Evolutionary conservation across 176 grass and related monocot genomes (phyloP).

Genomic region (Aegilops longissima): DNA sequence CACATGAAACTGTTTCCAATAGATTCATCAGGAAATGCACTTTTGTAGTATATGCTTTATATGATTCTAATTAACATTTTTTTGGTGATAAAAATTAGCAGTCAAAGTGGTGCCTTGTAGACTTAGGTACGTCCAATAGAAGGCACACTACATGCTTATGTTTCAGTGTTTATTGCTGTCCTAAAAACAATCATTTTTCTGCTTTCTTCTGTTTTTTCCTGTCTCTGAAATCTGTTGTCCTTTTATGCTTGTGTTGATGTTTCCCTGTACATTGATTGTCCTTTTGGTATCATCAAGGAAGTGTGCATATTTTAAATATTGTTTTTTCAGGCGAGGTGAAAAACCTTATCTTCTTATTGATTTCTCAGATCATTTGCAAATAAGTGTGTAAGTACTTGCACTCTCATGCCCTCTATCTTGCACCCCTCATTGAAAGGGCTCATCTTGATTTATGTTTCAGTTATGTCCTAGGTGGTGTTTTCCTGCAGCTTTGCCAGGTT

Average conservation of each 20-base stretch:
- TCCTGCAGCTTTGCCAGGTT: constrained; percentile 88
- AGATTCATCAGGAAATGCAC: not conserved
- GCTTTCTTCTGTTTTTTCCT: not conserved
- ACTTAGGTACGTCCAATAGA: not conserved
- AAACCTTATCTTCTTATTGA: constrained; percentile 90
- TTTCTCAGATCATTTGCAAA: constrained; percentile 80
- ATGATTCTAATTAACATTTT: not conserved
- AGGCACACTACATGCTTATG: not conserved
- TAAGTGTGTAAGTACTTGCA: constrained; percentile 76
- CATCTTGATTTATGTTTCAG: constrained; percentile 58
- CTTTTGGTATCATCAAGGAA: not conserved
- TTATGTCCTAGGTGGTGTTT: constrained; percentile 89
- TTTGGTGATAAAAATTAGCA: not conserved
- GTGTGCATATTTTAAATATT: constrained; percentile 8
- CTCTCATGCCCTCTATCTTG: constrained; percentile 5
- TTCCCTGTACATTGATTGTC: constrained; percentile 1
- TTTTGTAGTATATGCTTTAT: not conserved
- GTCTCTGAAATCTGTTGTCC: not conserved
- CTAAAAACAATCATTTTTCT: not conserved
- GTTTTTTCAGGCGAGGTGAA: constrained; percentile 65
- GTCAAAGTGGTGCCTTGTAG: not conserved
- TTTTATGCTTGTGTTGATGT: not conserved
- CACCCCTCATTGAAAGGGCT: constrained; percentile 17
- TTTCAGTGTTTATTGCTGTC: not conserved
- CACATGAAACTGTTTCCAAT: not conserved